Evolutionary conservation across 2,329 filamentous ascomycete species (phyloP), one percentile per base, ranked within the genome.

Genomic region (Leptodontidium sp.): DNA sequence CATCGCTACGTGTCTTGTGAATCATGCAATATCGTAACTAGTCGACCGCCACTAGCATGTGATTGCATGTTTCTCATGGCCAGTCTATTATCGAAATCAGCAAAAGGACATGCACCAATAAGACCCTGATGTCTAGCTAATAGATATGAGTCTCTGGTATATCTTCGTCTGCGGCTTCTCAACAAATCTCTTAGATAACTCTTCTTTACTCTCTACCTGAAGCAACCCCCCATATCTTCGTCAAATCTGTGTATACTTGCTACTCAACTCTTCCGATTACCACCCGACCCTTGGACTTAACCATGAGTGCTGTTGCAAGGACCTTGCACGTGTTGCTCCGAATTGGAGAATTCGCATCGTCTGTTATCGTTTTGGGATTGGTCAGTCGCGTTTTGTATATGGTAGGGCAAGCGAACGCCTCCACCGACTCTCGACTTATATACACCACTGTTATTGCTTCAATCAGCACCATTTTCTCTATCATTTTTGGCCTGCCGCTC

Each of bases 371-470:
- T 49, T 49, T 49, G 45, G 45, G 45, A 49, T 49, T 49, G 45
- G 45, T 49, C 45, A n/a, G 45, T 49, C 45, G 45, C 15, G 14
- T 49, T 49, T 8, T 49, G 45, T 49, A 49, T 49, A 49, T 49
- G 45, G 45, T 49, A 49, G 45, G 45, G 45, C 45, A 49, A 49
- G 45, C 45, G 2, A 49, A 49, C 8, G 45, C 45, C 45, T 49
- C 45, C 45, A 49, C 45, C 45, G 45, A 49, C 45, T 49, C 45
- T 49, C 45, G 45, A 49, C 45, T 49, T 49, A 49, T 49, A 49
- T 49, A 49, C 45, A 49, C 45, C 45, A 49, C 45, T 49, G 45
- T 49, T 49, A 49, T 49, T 49, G 45, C 45, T 49, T 49, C 45
- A 49, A 49, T 49, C 45, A 49, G 45, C 8, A 49, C 45, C 45